Percentiles rank a stretch among this genome's conserved stretches.
Conservation (phyloP, 2,329 filamentous ascomycete species). For the Diaporthe helianthi region DNA sequence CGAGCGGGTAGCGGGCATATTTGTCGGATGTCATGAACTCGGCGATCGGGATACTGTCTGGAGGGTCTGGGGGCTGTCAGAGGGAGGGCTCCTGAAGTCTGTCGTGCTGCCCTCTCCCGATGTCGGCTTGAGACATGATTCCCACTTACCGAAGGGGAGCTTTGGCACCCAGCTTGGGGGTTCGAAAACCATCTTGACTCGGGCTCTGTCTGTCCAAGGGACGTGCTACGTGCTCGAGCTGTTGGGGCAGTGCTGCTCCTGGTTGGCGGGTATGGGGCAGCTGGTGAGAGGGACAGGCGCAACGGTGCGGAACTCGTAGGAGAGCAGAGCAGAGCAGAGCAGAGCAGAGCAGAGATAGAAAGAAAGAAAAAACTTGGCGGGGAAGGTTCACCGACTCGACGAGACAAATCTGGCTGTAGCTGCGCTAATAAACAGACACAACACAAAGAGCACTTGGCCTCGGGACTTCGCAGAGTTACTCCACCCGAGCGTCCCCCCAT, state of each 20-base stretch:
- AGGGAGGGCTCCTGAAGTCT: constrained; percentile 27
- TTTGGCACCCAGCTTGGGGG: constrained; percentile 67
- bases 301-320: not conserved
- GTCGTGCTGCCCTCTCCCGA: not conserved
- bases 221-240: not conserved
- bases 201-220: not conserved
- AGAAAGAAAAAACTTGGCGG: not conserved
- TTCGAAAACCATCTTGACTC: constrained; percentile 60
- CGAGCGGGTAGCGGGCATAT: constrained; percentile 70
- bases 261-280: too few species aligned
- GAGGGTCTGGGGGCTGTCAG: constrained; percentile 55
- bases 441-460: constrained; percentile 10
- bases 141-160: constrained; percentile 59
- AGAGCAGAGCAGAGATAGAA: not conserved
- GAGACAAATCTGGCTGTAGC: not conserved
- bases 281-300: not conserved
- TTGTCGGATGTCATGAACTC: constrained; percentile 80
- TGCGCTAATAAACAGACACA: constrained; percentile 10
- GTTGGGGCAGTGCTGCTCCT: not conserved
- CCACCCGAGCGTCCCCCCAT: not conserved
- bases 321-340: not conserved
- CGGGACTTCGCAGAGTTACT: constrained; percentile 6
- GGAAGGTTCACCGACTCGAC: not conserved
- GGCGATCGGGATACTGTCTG: constrained; percentile 75
- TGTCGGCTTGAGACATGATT: not conserved